phyloP scores from a whole-genome alignment of 2,329 filamentous ascomycete genomes.

The Talaromyces pinophilus region DNA sequence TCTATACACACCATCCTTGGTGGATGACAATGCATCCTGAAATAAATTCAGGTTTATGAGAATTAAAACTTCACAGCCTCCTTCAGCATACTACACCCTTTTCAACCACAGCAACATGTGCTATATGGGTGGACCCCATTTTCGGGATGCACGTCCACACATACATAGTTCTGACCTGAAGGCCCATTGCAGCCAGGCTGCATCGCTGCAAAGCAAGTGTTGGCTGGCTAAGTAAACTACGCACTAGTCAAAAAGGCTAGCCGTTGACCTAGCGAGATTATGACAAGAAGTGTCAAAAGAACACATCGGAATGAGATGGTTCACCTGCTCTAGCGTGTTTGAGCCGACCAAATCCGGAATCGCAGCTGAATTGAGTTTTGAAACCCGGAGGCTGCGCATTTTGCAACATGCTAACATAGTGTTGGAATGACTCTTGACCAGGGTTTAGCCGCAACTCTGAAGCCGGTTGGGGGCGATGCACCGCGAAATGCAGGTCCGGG shows the following conservation, averaged over 20 bases:
- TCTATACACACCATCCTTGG: constrained; percentile 6
- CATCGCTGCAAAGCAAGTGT: constrained; percentile 7
- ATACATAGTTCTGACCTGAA: constrained; percentile 7
- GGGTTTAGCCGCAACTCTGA: constrained; percentile 17
- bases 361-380: constrained; percentile 13
- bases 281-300: neutral
- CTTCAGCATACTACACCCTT: constrained; percentile 8
- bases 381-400: constrained; percentile 17
- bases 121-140: constrained; percentile 15
- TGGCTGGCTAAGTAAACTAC: neutral
- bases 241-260: neutral
- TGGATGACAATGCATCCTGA: constrained; percentile 18
- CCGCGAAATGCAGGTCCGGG: constrained; percentile 15
- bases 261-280: neutral
- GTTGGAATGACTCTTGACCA: constrained; percentile 6
- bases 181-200: constrained; percentile 1
- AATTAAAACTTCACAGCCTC: constrained; percentile 15
- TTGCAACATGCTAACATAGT: neutral
- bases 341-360: constrained; percentile 17
- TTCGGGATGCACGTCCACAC: constrained; percentile 1
- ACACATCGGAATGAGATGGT: constrained; percentile 1
- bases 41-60: constrained; percentile 12
- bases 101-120: neutral
- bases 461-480: constrained; percentile 21
- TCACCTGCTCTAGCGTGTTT: constrained; percentile 12